Evolutionary conservation across 2,329 filamentous ascomycete genomes (phyloP), one percentile per base, ranked within the genome.

Genomic region (Paramyrothecium sp.): DNA sequence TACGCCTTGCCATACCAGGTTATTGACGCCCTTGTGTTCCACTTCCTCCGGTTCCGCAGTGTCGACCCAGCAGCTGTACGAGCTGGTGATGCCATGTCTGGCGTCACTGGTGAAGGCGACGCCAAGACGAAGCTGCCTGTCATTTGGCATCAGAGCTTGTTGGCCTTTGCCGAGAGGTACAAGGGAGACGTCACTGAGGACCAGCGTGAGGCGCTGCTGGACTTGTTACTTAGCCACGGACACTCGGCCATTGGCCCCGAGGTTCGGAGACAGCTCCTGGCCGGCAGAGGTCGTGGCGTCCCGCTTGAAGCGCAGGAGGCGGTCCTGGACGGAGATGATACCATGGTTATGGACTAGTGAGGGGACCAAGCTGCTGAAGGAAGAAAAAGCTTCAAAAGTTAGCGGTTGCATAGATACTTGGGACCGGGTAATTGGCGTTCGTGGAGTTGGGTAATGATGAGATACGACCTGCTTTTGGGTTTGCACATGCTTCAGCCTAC

Each of bases 151-250:
- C 94, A 98, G 77, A 92, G 90, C 65, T 79, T 99, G 30, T 77
- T 99, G 55, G 89, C 91, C 2, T 99, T 99, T 75, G 92, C 95
- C 23, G 90, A 97, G 76, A 83, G 94, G 56, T 99, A 98, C 76
- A 88, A 92, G 69, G 96, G 97, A 65, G 94, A 98, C 73, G 94
- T 97, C 65, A 97, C 92, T 2, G 93, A 97, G 72, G 93, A 97
- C 65, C 93, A 97, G 78, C 82, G 93, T 65, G 94, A 99, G 75
- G 91, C 92, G 1, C 76, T 99, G 53, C 78, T 99, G 7, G 95
- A 99, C 75, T 75, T 99, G 58, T 78, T 99, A 19, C 79, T 97
- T 48, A 88, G 87, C 3, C 87, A 94, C 60, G 93, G 93, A 0
- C 95, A 99, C 75, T 87, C 88, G 60, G 85, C 89, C 59, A 97